Base-by-base conservation (phyloP, 352 stramenopile species). In the Pythium folliculosum region DNA sequence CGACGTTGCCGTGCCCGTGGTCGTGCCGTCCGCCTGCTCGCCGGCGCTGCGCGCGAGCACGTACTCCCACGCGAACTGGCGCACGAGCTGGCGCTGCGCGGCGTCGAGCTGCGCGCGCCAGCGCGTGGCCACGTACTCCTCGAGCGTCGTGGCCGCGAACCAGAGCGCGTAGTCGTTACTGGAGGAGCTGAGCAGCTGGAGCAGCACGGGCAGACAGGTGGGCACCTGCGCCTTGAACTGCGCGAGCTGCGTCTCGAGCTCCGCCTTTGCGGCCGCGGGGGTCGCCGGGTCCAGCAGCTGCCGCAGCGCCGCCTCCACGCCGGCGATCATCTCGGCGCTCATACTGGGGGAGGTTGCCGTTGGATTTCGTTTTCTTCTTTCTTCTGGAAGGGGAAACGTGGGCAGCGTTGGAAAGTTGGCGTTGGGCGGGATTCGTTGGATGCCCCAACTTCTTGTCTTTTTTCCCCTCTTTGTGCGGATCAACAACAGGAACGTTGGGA, bases 111-210 rank as follows among this genome's bases (percentile, higher is more conserved):
- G 73, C 27, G 27, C 27, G 0, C 67, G 30, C 82, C 82, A 93
- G 60, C 74, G 77, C 59, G 71, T 80, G 30, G 81, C 80, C 3
- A 93, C 80, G 69, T 91, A 91, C 71, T 93, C 84, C 44, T 93
- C 84, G 25, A 93, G 61, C 37, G 84, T 84, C 10, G 79, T 90
- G 21, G 76, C 70, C 6, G 84, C 84, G 56, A 93, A 93, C 84
- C 84, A 93, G 45, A 93, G 82, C 69, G 80, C 72, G 66, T 90
- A 91, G 75, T 91, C 81, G 69, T 82, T 90, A 63, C 70, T 78
- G 13, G 81, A 90, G 16, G 80, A 77, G 38, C 61, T 55, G 43
- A 93, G 65, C 16, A 93, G 66, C 71, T 86, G 74, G 63, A 84
- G 88, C 1, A 93, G 57, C 57, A 93, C 78, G 37, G 81, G 81